A percentile compares a stretch with the other conserved stretches of the same genome.
These are phyloP conservation scores for Serendipita sp. DNA, from an alignment of 1,284 basidiomycete species.

Conservation along the genomic window DNA sequence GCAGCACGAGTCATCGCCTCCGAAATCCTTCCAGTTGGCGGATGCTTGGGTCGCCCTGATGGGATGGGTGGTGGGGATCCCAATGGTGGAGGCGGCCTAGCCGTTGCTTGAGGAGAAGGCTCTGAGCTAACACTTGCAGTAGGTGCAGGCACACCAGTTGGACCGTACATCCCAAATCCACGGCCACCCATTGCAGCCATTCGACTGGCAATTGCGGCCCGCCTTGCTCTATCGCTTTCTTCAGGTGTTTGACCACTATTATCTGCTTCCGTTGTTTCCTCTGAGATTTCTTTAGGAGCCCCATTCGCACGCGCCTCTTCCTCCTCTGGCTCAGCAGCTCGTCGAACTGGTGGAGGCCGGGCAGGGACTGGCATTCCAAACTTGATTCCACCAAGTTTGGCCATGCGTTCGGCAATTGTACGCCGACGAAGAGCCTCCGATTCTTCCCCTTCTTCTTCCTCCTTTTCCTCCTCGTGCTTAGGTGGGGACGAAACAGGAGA, in stretches of 20 bases:
- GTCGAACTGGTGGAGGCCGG: slow-evolving; percentile 22
- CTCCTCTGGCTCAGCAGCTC: slow-evolving; percentile 19
- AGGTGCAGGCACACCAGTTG: slow-evolving; percentile 10
- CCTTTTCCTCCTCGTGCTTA: neutral
- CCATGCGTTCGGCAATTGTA: slow-evolving; percentile 67
- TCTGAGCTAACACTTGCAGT: slow-evolving; percentile 23
- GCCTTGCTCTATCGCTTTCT: slow-evolving; percentile 39
- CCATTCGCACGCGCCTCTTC: slow-evolving; percentile 10
- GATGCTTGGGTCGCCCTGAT: neutral
- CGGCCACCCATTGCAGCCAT: slow-evolving; percentile 61
- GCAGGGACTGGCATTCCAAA: slow-evolving; percentile 40
- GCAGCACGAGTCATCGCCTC: neutral
- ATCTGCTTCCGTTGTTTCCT: slow-evolving; percentile 18
- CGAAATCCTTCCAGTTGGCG: neutral
- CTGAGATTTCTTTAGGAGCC: neutral
- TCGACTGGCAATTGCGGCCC: slow-evolving; percentile 52
- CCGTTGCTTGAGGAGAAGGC: slow-evolving; percentile 12
- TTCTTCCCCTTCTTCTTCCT: slow-evolving; percentile 29
- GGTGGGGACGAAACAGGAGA: neutral
- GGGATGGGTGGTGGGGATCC: slow-evolving; percentile 13
- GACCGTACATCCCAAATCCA: slow-evolving; percentile 48
- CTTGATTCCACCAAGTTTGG: slow-evolving; percentile 55
- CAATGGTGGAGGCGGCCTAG: slow-evolving; percentile 19
- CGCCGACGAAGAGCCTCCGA: slow-evolving; percentile 33
- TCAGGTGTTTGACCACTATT: slow-evolving; percentile 20